Evolutionary conservation across 805 yeast genomes (phyloP), one percentile per base, ranked within the genome.

Genomic region (Crinitomyces ghanaensis): DNA sequence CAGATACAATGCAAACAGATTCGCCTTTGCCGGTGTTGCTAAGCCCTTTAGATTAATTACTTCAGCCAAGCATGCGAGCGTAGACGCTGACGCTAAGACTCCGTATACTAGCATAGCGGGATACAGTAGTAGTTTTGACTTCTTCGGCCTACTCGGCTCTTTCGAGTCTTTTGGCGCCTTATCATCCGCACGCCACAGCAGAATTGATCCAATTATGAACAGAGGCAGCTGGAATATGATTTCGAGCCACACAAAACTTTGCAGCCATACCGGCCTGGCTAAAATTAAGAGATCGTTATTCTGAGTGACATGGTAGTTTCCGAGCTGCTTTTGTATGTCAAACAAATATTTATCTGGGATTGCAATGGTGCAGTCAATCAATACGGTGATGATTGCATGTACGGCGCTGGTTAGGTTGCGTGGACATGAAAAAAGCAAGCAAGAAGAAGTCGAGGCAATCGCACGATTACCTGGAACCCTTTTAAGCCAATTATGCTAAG

Each of bases 31-130:
- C 0, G 23, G 26, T 0, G 15, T 9, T 2, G 54, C 38, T 31
- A 75, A 51, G 0, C 70, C 72, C 23, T 59, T 39, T 14, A 39
- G 15, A 11, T 28, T 25, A n/a, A 34, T 20, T 11, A 51, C 42
- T 7, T 60, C 62, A 2, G 62, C 61, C 4, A 42, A 56, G 51
- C 96, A 88, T 16, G 75, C 70, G 23, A 75, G 53, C 0, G 95
- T 84, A 4, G 95, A 84, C 33, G 79, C 60, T 3, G 77, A 60
- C 0, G 96, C 97, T 49, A 83, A 84, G 45, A 80, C 68, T 3
- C 88, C 95, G 54, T 91, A 88, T 4, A 76, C 47, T 9, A 72
- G 57, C 43, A 77, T 53, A 50, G 62, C 64, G 16, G 59, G 54
- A 36, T 64, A 65, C 12, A 61, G 21, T n/a, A n/a, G n/a, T n/a